Evolutionary conservation across 2,329 filamentous ascomycete species (phyloP).

Genomic region (Chrysosphaeria jannelii): DNA sequence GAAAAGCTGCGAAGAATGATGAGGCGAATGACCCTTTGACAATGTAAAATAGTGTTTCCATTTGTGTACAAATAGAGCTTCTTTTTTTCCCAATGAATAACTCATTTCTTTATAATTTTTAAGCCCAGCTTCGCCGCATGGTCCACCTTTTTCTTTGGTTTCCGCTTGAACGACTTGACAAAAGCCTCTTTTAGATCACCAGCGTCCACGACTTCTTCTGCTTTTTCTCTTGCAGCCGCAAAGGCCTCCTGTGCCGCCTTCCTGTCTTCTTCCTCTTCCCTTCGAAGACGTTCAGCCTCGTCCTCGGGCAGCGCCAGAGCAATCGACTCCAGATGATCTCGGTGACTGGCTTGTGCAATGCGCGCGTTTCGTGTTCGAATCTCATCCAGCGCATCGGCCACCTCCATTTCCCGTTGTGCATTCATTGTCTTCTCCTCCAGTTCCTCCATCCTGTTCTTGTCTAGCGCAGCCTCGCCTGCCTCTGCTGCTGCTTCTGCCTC

Average conservation of each 20-base stretch:
- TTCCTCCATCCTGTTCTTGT: constrained; percentile 81
- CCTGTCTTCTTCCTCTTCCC: constrained; percentile 55
- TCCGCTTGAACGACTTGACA: constrained; percentile 18
- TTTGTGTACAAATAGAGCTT: no score
- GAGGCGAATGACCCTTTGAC: no score
- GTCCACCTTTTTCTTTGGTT: constrained; percentile 69
- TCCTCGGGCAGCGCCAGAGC: constrained; percentile 21
- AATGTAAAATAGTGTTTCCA: no score
- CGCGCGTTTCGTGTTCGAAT: constrained; percentile 77
- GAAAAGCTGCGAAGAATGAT: no score
- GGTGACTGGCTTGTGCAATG: constrained; percentile 44
- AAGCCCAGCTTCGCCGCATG: constrained; percentile 47
- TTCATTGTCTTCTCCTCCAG: constrained; percentile 81
- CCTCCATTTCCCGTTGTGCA: constrained; percentile 82
- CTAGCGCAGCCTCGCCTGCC: constrained; percentile 13
- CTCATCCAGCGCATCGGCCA: constrained; percentile 85
- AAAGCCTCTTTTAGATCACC: not conserved
- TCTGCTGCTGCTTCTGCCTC: constrained; percentile 42
- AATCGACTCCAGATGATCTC: constrained; percentile 26
- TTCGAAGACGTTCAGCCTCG: constrained; percentile 28
- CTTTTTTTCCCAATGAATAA: no score
- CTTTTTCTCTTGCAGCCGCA: constrained; percentile 19
- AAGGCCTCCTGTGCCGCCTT: constrained; percentile 60
- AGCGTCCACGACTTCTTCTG: not conserved
- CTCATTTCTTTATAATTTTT: constrained; percentile 46